Evolutionary conservation across 345 rosid species (phyloP).

Genomic region (Syzygium aqueum): DNA sequence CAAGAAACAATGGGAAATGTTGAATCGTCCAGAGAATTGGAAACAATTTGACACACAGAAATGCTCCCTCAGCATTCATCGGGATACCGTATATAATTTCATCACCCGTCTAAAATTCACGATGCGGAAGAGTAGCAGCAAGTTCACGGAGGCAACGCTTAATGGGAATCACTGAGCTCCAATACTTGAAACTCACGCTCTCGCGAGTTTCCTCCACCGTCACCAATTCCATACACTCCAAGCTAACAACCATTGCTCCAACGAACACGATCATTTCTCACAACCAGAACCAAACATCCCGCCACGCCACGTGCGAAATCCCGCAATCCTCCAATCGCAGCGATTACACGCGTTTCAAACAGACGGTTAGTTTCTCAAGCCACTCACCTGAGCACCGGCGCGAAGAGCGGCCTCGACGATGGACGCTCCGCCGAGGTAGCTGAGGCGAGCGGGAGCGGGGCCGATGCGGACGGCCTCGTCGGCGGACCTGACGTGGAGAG

Average conservation of each 20-base stretch:
- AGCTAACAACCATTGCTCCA: background rate
- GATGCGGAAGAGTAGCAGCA: background rate
- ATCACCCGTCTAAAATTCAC: background rate
- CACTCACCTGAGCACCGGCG: slow-evolving; percentile 68
- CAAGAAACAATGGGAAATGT: background rate
- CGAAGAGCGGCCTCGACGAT: slow-evolving; percentile 74
- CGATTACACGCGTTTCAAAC: background rate
- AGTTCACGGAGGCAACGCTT: background rate
- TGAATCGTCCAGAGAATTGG: background rate
- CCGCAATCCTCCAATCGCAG: background rate
- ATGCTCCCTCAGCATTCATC: background rate
- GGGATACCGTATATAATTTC: background rate
- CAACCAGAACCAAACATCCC: background rate
- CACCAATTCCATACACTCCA: background rate
- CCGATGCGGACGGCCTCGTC: slow-evolving; percentile 78
- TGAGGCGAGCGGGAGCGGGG: slow-evolving; percentile 78
- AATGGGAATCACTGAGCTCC: background rate
- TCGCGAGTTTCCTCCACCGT: background rate
- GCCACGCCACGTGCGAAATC: background rate
- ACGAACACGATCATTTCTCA: background rate
- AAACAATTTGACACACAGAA: background rate
- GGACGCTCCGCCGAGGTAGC: slow-evolving; percentile 53
- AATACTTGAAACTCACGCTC: background rate
- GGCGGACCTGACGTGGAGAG: slow-evolving; percentile 86
- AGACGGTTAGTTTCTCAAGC: background rate